A percentile compares a stretch with the other conserved stretches of the same genome.
phyloP scores from a whole-genome alignment of 1,284 basidiomycete species.

The Boletus smithii region DNA sequence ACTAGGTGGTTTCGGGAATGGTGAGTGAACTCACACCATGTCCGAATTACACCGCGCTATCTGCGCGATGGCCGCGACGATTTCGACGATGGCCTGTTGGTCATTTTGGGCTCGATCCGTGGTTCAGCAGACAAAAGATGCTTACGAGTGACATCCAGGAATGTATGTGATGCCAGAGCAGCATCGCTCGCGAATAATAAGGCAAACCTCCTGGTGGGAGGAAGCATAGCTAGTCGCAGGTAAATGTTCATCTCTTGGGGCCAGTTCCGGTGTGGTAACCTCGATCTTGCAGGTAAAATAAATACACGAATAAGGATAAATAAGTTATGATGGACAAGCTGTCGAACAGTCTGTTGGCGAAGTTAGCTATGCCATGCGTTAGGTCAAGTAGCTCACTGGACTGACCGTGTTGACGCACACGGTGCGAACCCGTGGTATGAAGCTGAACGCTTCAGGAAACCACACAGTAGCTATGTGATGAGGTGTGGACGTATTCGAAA shows the following conservation, averaged over 20 bases:
- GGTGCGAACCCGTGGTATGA: not conserved
- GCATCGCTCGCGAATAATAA: conserved; percentile 5
- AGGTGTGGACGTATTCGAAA: not conserved
- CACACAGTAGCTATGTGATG: conserved; percentile 3
- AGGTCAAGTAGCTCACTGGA: not conserved
- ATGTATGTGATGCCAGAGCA: conserved; percentile 13
- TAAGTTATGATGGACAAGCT: conserved; percentile 1
- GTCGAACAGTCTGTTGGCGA: conserved; percentile 5
- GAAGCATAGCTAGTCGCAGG: not conserved
- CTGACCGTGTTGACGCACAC: not conserved
- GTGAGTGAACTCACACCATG: not conserved
- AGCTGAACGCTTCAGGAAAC: conserved; percentile 5
- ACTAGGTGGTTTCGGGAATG: not conserved
- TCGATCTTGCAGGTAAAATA: conserved; percentile 3
- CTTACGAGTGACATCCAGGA: conserved; percentile 40
- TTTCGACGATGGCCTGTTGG: conserved; percentile 66
- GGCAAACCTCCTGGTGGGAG: conserved; percentile 2
- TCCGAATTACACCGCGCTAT: conserved; percentile 22
- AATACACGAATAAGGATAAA: conserved; percentile 13
- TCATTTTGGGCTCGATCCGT: not conserved
- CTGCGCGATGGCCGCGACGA: conserved; percentile 85
- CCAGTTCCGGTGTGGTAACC: not conserved
- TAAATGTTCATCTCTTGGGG: not conserved
- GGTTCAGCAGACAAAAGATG: not conserved
- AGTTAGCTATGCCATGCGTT: conserved; percentile 2